A percentile compares a stretch with the other conserved stretches of the same genome.
Conservation (phyloP, 2,329 filamentous ascomycete genomes). For the Teratosphaeria destructans region DNA sequence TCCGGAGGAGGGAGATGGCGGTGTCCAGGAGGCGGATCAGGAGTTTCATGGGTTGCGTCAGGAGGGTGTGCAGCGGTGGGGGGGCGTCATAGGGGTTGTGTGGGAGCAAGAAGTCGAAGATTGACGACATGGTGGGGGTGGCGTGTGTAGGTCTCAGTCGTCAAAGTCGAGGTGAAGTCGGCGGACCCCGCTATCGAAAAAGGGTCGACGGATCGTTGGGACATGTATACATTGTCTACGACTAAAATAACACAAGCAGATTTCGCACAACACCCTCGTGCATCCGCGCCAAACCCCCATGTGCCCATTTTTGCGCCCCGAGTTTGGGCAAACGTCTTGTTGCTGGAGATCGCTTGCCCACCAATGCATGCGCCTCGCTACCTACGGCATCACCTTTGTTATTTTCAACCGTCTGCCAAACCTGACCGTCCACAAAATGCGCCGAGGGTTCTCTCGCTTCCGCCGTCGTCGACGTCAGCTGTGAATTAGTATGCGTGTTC, state of each 20-base stretch:
- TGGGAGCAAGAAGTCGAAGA: background rate
- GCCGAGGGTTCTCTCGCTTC: background rate
- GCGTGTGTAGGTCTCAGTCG: no score
- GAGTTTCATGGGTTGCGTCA: slow-evolving; percentile 28
- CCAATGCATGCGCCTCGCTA: background rate
- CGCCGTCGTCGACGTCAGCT: background rate
- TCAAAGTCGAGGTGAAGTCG: background rate
- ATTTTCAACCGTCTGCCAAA: background rate
- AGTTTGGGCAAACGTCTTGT: background rate
- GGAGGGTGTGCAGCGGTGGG: slow-evolving; percentile 20
- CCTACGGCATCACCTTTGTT: background rate
- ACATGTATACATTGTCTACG: background rate
- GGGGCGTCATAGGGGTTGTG: slow-evolving; percentile 9
- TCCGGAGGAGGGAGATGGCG: slow-evolving; percentile 56
- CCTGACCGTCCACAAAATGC: background rate
- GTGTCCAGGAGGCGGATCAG: slow-evolving; percentile 29
- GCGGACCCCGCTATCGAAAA: background rate
- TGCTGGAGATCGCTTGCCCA: background rate
- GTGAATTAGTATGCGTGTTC: background rate
- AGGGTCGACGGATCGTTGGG: background rate
- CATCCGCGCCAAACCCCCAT: background rate
- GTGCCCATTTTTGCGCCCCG: background rate
- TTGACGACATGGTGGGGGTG: background rate
- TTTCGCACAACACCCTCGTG: background rate
- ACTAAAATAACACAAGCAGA: background rate